Evolutionary conservation across 805 yeast species (phyloP).

Genomic region (Teunomyces lycoperdinae): DNA sequence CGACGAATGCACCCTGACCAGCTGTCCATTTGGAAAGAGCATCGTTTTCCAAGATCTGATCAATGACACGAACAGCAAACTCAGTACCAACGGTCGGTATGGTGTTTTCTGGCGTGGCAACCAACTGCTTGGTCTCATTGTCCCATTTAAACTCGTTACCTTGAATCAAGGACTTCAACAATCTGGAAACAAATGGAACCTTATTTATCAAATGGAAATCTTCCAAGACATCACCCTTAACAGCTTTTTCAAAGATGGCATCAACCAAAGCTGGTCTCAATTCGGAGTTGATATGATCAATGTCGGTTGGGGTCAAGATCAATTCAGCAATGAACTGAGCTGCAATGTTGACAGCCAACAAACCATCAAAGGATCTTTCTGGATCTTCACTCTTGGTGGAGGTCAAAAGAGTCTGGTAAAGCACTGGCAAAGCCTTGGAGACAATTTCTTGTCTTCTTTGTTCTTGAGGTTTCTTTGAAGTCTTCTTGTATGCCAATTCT

Average conservation of each 20-base stretch:
- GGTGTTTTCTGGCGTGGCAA: constrained; percentile 36
- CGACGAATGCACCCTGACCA: constrained; percentile 71
- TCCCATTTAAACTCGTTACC: constrained; percentile 81
- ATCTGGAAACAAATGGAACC: constrained; percentile 68
- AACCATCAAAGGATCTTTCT: constrained; percentile 43
- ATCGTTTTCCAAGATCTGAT: constrained; percentile 49
- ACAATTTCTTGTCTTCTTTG: constrained; percentile 72
- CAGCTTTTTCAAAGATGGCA: constrained; percentile 50
- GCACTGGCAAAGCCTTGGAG: constrained; percentile 59
- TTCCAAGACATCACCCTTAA: constrained; percentile 64
- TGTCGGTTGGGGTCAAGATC: constrained; percentile 53
- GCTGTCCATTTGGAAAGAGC: constrained; percentile 61
- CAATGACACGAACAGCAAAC: constrained; percentile 54
- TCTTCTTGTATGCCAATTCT: constrained; percentile 51
- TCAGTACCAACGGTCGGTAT: constrained; percentile 52
- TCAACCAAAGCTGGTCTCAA: constrained; percentile 50
- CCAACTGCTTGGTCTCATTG: constrained; percentile 43
- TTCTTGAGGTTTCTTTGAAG: constrained; percentile 82
- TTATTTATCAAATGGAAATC: constrained; percentile 67
- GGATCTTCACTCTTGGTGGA: constrained; percentile 21
- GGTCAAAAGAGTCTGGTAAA: constrained; percentile 51
- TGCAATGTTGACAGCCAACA: constrained; percentile 71
- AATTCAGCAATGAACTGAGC: constrained; percentile 81
- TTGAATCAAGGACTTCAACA: constrained; percentile 73
- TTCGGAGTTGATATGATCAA: constrained; percentile 35